Evolutionary conservation across 1,284 basidiomycete genomes (phyloP).

Genomic region (Ganoderma multipileum): DNA sequence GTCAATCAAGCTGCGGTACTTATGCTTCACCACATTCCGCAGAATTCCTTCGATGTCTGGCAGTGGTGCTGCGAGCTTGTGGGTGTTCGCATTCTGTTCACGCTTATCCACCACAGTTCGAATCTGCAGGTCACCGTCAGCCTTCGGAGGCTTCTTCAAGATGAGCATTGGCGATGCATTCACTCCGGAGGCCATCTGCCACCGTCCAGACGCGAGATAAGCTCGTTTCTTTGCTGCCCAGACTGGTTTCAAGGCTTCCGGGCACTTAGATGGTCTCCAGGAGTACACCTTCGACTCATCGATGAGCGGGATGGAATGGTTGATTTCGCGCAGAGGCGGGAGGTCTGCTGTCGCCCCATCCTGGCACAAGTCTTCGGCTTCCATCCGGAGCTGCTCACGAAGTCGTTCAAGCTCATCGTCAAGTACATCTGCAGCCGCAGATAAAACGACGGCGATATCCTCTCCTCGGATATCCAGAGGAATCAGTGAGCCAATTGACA

Average conservation of each 20-base stretch:
- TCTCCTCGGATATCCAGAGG: conserved; percentile 15
- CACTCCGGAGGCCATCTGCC: neutral
- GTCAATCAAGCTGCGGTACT: conserved; percentile 18
- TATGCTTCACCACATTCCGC: conserved; percentile 10
- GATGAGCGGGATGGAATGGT: conserved; percentile 46
- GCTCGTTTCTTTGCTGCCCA: conserved; percentile 40
- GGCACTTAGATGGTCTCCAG: conserved; percentile 40
- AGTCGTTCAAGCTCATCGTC: conserved; percentile 21
- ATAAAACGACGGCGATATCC: conserved; percentile 16
- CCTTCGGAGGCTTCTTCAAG: too few species aligned
- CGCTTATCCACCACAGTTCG: conserved; percentile 6
- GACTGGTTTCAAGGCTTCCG: conserved; percentile 32
- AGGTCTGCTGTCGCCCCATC: too few species aligned
- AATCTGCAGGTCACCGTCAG: too few species aligned
- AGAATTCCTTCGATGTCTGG: conserved; percentile 37
- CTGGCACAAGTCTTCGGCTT: too few species aligned
- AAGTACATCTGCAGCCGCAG: conserved; percentile 24
- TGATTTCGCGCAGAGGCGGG: conserved; percentile 38
- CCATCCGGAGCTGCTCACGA: too few species aligned
- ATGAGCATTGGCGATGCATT: too few species aligned
- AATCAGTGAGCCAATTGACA: conserved; percentile 13
- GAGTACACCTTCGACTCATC: conserved; percentile 40
- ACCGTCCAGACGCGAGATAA: conserved; percentile 30
- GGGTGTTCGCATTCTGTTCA: conserved; percentile 39
- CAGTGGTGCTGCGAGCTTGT: conserved; percentile 24